A percentile compares a stretch with the other conserved stretches of the same genome.
Conservation (phyloP, 768 basidiomycete genomes). For the Daedaleopsis nitida region DNA sequence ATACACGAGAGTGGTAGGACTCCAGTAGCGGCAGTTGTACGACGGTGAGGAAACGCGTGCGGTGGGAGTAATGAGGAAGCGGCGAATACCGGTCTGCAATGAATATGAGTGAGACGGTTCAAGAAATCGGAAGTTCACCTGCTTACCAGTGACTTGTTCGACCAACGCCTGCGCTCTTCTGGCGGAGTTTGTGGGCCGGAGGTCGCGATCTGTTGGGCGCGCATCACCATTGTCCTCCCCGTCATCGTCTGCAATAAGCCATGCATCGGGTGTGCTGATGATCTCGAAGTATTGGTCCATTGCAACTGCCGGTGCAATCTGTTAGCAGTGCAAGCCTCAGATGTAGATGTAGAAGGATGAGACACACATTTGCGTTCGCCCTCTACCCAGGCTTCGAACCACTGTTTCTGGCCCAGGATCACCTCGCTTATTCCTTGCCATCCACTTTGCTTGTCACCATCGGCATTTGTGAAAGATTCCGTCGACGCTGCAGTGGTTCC, state of each 20-base stretch:
- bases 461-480: constrained; percentile 21
- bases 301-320: constrained; percentile 56
- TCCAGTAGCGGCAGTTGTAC: constrained; percentile 87
- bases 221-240: constrained; percentile 44
- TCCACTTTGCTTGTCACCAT: constrained; percentile 27
- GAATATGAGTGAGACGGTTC: not conserved
- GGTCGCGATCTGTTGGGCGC: constrained; percentile 37
- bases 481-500: constrained; percentile 47
- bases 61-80: constrained; percentile 75
- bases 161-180: constrained; percentile 81
- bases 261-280: constrained; percentile 80
- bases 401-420: constrained; percentile 79
- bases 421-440: constrained; percentile 85
- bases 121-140: not conserved
- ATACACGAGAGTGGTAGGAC: constrained; percentile 75
- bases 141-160: constrained; percentile 87
- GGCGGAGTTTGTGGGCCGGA: constrained; percentile 81
- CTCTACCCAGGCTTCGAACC: constrained; percentile 90
- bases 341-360: not conserved
- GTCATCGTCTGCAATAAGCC: constrained; percentile 76
- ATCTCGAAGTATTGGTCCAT: constrained; percentile 87
- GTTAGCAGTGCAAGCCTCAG: not conserved
- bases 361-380: constrained; percentile 87
- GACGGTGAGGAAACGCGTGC: constrained; percentile 78
- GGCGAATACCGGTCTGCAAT: constrained; percentile 84